Evolutionary conservation across 2,329 filamentous ascomycete genomes (phyloP).

Genomic region (Aspergillus versicolor): DNA sequence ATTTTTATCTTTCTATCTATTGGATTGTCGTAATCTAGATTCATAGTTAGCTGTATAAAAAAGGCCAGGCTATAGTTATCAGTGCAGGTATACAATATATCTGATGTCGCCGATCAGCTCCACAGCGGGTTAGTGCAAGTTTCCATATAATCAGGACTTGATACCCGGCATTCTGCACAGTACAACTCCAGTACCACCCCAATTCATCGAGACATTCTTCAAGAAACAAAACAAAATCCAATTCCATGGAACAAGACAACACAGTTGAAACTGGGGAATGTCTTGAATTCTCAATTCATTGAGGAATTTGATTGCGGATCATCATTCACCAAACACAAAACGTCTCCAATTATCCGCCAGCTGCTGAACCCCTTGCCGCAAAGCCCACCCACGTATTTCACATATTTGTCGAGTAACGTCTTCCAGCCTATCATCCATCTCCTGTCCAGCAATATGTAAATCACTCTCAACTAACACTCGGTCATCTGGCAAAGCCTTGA

Average conservation of each 20-base stretch:
- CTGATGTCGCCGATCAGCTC: neutral
- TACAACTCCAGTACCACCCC: neutral
- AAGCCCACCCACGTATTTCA: constrained; percentile 70
- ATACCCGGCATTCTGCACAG: too few species aligned
- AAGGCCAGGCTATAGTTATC: too few species aligned
- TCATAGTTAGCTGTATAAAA: neutral
- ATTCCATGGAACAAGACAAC: neutral
- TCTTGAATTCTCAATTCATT: neutral
- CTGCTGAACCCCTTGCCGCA: constrained; percentile 67
- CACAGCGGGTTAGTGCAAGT: too few species aligned
- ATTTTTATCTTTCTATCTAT: neutral
- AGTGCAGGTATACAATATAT: neutral
- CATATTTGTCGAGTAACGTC: constrained; percentile 76
- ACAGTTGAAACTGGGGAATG: neutral
- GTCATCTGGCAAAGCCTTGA: constrained; percentile 73
- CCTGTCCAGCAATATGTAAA: constrained; percentile 74
- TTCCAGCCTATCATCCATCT: constrained; percentile 77
- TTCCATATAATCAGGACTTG: too few species aligned
- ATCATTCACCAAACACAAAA: constrained; percentile 65
- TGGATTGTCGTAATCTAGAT: neutral
- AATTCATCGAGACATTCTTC: neutral
- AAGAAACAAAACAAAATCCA: neutral
- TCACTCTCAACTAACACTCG: constrained; percentile 87
- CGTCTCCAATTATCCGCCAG: constrained; percentile 73
- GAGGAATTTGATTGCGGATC: neutral